Base-by-base conservation (phyloP, 2,329 filamentous ascomycete species). In the Paecilomyces dactylethromorphus region DNA sequence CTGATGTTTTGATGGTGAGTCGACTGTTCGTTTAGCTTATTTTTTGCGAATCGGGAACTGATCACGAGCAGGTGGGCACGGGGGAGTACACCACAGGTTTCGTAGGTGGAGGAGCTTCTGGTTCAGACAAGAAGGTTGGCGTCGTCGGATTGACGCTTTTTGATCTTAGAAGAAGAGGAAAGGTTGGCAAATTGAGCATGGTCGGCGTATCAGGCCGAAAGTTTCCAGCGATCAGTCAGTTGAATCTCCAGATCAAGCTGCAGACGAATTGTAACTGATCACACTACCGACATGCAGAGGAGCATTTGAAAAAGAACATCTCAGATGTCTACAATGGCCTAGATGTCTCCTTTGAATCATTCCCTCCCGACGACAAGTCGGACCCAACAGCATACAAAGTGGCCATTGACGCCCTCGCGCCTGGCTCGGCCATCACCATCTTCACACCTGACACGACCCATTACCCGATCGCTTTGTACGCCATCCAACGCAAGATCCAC, bases 41-140 rank as follows among this genome's bases (percentile, higher is more conserved):
- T 66, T 53, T 68, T 59, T 57, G 22, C 56, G 33, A 50, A 52
- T 29, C 31, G 18, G 50, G 50, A 52, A 21, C 50, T 52, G 50
- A 52, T 29, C 21, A 22, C 26, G 50, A 22, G 55, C 61, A 87
- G 89, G 85, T 96, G 60, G 92, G 92, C 64, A 96, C 92, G 11
- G 93, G 92, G 69, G 92, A 97, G 82, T 97, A 97, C 82, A 97
- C 93, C 68, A 97, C 93, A 51, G 92, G 92, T 59, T 97, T 94
- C 67, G 92, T 96, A 59, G 91, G 90, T 59, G 87, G 87, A 61
- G 89, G 88, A 60, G 88, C 87, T 56, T 96, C 91, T 3, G 87
- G 84, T 11, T 96, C 91, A 55, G 93, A 97, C 82, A 97, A 97
- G 81, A 97, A 97, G 76, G 89, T 97, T 55, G 92, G 93, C 59